phyloP scores from a whole-genome alignment of 768 basidiomycete species.

The Leccinum aurantiacum region DNA sequence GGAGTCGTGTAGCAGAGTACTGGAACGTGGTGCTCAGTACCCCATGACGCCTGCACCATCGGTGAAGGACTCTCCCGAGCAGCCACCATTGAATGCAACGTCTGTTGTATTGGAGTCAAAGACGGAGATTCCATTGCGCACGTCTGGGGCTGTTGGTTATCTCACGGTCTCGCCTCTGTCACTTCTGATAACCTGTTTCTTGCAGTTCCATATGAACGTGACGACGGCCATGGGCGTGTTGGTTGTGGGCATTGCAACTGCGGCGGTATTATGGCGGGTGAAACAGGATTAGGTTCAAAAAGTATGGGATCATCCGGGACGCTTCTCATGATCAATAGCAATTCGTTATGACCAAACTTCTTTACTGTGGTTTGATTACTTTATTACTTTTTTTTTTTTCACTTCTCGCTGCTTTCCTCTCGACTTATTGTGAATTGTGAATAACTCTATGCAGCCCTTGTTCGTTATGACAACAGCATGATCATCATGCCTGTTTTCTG shows the following conservation, averaged over 20 bases:
- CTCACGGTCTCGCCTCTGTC: constrained; percentile 16
- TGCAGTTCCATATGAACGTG: constrained; percentile 32
- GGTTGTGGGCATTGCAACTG: constrained; percentile 65
- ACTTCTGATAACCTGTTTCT: constrained; percentile 22
- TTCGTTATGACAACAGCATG: constrained; percentile 21
- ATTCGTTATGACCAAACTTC: constrained; percentile 17
- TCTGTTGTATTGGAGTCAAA: constrained; percentile 18
- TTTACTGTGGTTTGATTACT: constrained; percentile 26
- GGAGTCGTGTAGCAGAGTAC: constrained; percentile 22
- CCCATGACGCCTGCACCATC: constrained; percentile 33
- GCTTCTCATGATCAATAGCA: constrained; percentile 8
- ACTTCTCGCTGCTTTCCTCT: constrained; percentile 15
- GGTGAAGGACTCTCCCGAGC: constrained; percentile 31
- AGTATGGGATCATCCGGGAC: constrained; percentile 17
- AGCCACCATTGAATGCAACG: constrained; percentile 10
- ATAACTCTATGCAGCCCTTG: constrained; percentile 26
- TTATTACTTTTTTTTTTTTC: constrained; percentile 22
- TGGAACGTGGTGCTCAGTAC: constrained; percentile 24
- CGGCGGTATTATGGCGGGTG: constrained; percentile 72
- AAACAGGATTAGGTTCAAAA: constrained; percentile 40
- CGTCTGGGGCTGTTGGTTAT: constrained; percentile 31
- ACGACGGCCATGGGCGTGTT: constrained; percentile 63
- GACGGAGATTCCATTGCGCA: constrained; percentile 17
- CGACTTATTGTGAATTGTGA: constrained; percentile 23
- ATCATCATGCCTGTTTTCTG: constrained; percentile 6